Base-by-base conservation (phyloP, 2,329 filamentous ascomycete species). In the Aspergillus neotritici region DNA sequence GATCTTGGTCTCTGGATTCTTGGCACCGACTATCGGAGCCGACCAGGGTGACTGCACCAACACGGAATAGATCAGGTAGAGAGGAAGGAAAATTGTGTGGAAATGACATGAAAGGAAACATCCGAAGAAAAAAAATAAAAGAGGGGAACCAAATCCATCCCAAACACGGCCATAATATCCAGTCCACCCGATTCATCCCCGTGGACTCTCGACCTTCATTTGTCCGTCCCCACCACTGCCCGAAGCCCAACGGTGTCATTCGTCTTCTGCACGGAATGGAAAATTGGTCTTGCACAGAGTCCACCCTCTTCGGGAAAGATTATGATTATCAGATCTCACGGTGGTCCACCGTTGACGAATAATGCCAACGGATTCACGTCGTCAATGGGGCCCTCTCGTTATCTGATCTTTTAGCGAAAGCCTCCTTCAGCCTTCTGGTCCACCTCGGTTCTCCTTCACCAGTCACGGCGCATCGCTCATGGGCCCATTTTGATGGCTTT, bases 1-100 rank as follows among this genome's bases (percentile, higher is more conserved):
- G 21, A 25, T 25, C 21, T 25, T 25, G 21, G 21, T 25, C 21
- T 6, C 21, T 25, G 21, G 29, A 25, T 9, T 21, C 40, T 48
- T 47, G 41, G 43, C 42, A 50, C 49, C 51, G 51, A 55, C 47
- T 46, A 47, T 53, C 51, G 51, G 52, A 57, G 48, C 48, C 50
- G 40, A 43, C 33, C 28, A 31, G 13, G 40, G 40, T 52, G 49
- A 50, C 37, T n/a, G n/a, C 7, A 25, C 21, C 9, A 25, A 25
- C 21, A 8, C 21, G 21, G 21, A 25, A 25, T 8, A 25, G 7
- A 25, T 52, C 47, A 44, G 31, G 41, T 25, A 47, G 41, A 43
- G 15, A 29, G 37, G 29, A 44, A 34, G 16, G 28, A 29, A 30
- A 36, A 29, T 30, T 15, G 25, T 15, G 29, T 9, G 37, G n/a